Percentiles rank a stretch among this genome's conserved stretches.
These are phyloP conservation scores for Lactarius deliciosus DNA, from an alignment of 768 basidiomycete genomes.

Conservation along the genomic window DNA sequence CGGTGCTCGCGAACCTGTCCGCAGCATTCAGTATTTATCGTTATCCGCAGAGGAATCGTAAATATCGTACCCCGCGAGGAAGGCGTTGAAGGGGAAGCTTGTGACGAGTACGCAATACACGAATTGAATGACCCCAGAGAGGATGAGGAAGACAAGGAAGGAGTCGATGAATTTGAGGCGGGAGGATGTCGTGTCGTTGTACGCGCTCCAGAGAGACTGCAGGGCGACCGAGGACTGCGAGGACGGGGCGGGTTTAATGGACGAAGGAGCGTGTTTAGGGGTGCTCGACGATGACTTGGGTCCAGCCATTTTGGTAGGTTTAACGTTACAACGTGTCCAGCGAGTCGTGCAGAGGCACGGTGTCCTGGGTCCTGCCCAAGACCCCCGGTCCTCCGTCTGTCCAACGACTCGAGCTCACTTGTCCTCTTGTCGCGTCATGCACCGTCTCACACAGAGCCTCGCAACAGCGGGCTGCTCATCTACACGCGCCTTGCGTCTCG, in stretches of 20 bases:
- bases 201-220: conserved; percentile 69
- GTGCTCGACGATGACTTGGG: conserved; percentile 37
- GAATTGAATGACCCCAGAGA: conserved; percentile 89
- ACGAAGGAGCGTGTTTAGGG: conserved; percentile 26
- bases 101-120: conserved; percentile 88
- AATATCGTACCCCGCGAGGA: conserved; percentile 80
- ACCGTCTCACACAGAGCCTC: conserved; percentile 19
- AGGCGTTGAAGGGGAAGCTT: conserved; percentile 96
- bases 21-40: conserved; percentile 2
- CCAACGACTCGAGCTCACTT: not conserved
- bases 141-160: conserved; percentile 88
- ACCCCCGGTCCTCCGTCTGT: not conserved
- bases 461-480: conserved; percentile 3
- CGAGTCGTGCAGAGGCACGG: not conserved
- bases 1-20: conserved; percentile 81
- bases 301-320: conserved; percentile 38
- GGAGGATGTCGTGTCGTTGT: conserved; percentile 71
- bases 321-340: not conserved
- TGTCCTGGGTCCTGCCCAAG: not conserved
- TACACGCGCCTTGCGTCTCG: not conserved
- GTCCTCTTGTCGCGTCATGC: conserved; percentile 10
- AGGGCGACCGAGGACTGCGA: conserved; percentile 38
- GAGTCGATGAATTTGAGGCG: conserved; percentile 92
- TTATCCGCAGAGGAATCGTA: not conserved
- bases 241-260: conserved; percentile 4